Evolutionary conservation across 495 filamentous ascomycete genomes (phyloP).

Genomic region (Podospora pseudoanserina): DNA sequence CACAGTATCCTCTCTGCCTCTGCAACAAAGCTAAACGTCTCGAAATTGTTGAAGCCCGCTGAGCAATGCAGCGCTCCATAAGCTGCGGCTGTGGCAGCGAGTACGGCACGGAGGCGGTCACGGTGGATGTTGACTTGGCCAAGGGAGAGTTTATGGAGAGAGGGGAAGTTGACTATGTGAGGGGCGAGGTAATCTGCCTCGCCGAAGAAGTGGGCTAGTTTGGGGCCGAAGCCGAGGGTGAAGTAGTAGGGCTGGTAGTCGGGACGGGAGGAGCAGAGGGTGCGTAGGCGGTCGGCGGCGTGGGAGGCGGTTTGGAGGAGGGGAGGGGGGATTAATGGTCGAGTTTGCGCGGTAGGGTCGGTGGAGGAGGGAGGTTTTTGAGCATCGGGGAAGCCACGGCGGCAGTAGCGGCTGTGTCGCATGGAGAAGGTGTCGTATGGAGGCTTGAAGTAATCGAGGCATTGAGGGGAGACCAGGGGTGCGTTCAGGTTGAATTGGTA

Average conservation of each 20-base stretch:
- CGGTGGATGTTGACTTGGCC: conserved; percentile 17
- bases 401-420: conserved; percentile 14
- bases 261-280: conserved; percentile 4
- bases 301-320: conserved; percentile 1
- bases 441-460: background rate
- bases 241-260: conserved; percentile 11
- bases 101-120: conserved; percentile 10
- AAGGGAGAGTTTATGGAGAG: conserved; percentile 10
- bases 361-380: background rate
- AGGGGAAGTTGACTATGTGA: conserved; percentile 12
- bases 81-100: conserved; percentile 9
- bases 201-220: conserved; percentile 11
- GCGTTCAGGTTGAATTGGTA: background rate
- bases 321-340: background rate
- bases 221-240: conserved; percentile 5
- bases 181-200: conserved; percentile 14
- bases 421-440: background rate
- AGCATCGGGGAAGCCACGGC: conserved; percentile 3
- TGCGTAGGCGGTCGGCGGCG: conserved; percentile 2
- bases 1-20: conserved; percentile 11
- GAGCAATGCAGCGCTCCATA: conserved; percentile 15
- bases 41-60: background rate
- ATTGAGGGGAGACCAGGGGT: background rate
- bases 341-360: background rate
- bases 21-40: conserved; percentile 4